phyloP scores from a whole-genome alignment of 106 monocot species.

The Phalaenopsis aphrodite region DNA sequence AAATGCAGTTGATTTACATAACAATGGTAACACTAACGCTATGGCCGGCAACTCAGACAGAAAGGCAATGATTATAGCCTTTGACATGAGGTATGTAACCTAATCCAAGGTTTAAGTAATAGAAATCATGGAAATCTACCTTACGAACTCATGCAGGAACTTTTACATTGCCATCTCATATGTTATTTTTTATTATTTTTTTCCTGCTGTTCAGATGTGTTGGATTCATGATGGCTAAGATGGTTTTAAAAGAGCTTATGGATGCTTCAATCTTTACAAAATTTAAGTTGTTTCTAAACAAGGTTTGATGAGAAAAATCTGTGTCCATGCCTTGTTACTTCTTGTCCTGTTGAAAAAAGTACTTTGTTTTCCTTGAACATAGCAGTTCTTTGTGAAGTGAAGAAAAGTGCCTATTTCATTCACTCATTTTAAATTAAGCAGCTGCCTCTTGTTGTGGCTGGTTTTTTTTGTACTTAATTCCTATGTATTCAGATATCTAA shows the following conservation, averaged over 20 bases:
- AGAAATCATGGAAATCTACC: neutral
- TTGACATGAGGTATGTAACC: conserved; percentile 84
- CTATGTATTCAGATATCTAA: too few species aligned
- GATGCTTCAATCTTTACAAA: conserved; percentile 57
- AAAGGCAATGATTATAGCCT: conserved; percentile 89
- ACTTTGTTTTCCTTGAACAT: neutral
- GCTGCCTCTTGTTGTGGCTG: neutral
- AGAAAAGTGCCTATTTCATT: neutral
- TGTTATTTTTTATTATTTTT: neutral
- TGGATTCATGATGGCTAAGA: conserved; percentile 96
- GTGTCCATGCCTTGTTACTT: too few species aligned
- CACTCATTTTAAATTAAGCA: neutral
- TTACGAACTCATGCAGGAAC: neutral
- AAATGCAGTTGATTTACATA: conserved; percentile 89
- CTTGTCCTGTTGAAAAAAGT: neutral
- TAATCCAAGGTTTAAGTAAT: neutral
- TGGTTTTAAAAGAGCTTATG: conserved; percentile 93
- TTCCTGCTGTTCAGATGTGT: conserved; percentile 53
- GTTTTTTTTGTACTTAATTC: neutral
- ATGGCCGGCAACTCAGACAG: conserved; percentile 40
- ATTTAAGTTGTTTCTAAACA: conserved; percentile 75
- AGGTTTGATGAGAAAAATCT: conserved; percentile 33
- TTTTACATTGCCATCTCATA: neutral
- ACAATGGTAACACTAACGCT: conserved; percentile 20
- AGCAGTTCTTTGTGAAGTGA: neutral